Evolutionary conservation across 352 stramenopile genomes (phyloP).

Genomic region (Globisporangium irregulare): DNA sequence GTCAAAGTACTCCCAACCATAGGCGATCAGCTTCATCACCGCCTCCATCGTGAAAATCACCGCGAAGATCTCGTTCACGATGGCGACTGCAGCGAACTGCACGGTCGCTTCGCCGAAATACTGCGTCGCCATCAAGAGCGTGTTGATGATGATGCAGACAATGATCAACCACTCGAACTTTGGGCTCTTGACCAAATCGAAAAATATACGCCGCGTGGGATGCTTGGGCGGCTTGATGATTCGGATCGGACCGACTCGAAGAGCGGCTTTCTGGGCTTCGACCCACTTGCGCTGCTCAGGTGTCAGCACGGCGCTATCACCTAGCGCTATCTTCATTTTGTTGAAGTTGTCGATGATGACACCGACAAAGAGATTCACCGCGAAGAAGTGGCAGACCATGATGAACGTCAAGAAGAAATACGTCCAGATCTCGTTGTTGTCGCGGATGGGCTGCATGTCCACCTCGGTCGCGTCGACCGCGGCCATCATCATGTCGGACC

Average conservation of each 20-base stretch:
- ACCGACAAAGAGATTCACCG: conserved; percentile 93
- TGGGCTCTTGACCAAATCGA: conserved; percentile 55
- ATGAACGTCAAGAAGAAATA: conserved; percentile 92
- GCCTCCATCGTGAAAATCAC: conserved; percentile 88
- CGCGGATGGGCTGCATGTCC: conserved; percentile 90
- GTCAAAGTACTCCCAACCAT: conserved; percentile 79
- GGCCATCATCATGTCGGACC: conserved; percentile 90
- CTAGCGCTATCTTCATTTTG: conserved; percentile 78
- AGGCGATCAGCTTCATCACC: conserved; percentile 81
- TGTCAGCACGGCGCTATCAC: conserved; percentile 80
- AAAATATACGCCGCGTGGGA: conserved; percentile 51
- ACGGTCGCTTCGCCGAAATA: conserved; percentile 78
- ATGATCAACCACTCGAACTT: conserved; percentile 90
- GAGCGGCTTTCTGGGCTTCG: conserved; percentile 68
- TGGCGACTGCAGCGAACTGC: conserved; percentile 51
- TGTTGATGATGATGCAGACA: conserved; percentile 89
- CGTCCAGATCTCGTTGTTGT: conserved; percentile 77
- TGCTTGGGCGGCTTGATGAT: conserved; percentile 51
- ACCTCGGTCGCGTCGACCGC: conserved; percentile 85
- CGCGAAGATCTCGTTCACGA: conserved; percentile 87
- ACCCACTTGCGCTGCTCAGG: conserved; percentile 91
- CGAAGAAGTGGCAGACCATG: conserved; percentile 91
- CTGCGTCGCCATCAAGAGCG: conserved; percentile 82
- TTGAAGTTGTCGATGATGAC: conserved; percentile 96
- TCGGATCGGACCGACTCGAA: conserved; percentile 57